phyloP scores from a whole-genome alignment of 805 yeast genomes.

The Starmera quercuum region DNA sequence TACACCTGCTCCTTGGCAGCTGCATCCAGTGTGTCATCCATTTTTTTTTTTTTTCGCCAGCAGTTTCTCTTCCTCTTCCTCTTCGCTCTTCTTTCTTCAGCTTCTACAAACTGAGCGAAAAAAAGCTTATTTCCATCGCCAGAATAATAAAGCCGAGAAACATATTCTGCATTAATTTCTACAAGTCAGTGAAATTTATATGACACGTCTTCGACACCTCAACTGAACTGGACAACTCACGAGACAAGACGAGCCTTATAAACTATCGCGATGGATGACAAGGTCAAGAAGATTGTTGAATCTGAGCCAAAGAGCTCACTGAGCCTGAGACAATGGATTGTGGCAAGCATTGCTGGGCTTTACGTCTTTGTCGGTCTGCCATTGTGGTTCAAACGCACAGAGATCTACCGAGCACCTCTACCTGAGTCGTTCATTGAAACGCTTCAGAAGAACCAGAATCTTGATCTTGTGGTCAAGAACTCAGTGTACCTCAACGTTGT shows the following conservation, averaged over 20 bases:
- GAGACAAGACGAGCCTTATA: too few species aligned
- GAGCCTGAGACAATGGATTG: constrained; percentile 15
- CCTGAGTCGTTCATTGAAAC: constrained; percentile 28
- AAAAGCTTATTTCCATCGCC: too few species aligned
- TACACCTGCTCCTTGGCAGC: constrained; percentile 58
- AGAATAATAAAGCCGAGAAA: too few species aligned
- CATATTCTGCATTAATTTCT: too few species aligned
- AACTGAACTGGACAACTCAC: too few species aligned
- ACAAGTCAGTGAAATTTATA: too few species aligned
- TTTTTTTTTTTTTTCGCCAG: constrained; percentile 1
- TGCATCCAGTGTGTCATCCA: constrained; percentile 31
- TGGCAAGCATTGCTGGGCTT: constrained; percentile 13
- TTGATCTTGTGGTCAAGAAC: constrained; percentile 34
- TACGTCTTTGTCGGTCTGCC: constrained; percentile 32
- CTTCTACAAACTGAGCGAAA: too few species aligned
- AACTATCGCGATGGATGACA: too few species aligned
- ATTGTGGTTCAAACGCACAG: constrained; percentile 33
- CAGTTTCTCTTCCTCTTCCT: background rate
- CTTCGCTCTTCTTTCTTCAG: background rate
- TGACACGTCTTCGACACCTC: too few species aligned
- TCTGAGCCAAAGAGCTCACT: constrained; percentile 15
- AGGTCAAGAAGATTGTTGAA: constrained; percentile 4
- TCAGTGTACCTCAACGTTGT: constrained; percentile 33
- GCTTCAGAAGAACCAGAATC: constrained; percentile 28
- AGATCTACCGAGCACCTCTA: constrained; percentile 31